Base-by-base conservation (phyloP, 2,329 filamentous ascomycete species). In the Botrytis cinerea region DNA sequence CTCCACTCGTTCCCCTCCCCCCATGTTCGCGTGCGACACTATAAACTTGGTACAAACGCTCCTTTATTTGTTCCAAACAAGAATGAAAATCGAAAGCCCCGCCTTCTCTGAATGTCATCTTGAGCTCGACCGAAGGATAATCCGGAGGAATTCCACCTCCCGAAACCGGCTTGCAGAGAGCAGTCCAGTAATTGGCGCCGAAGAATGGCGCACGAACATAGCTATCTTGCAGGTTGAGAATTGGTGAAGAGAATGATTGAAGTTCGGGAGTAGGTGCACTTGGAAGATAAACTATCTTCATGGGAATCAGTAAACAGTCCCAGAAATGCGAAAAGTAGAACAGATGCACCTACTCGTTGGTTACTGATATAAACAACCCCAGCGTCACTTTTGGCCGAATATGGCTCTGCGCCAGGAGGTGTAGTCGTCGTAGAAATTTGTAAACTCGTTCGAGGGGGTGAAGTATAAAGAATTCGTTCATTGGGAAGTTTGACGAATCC, bases 21-120 rank as follows among this genome's bases (percentile, higher is more conserved):
- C 91, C 91, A 75, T 87, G 89, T 78, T 92, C 91, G 72, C 91
- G 84, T 46, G 91, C 91, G 74, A 92, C 87, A 73, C 96, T 93
- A 54, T 94, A 89, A 12, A 91, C 93, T 79, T 98, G 93, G 76
- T 92, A 88, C 73, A 97, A 84, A 10, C 94, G 88, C 80, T 97
- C 95, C 80, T 93, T 94, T 76, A 98, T 90, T 73, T 92, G 87
- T 79, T 97, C 93, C 80, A 95, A 97, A 70, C 89, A 89, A 69
- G 89, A 88, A 79, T 95, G 91, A 80, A 97, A 98, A 78, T 97
- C 94, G 81, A 92, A 96, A 74, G 95, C 95, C n/a, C 95, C 95
- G 61, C 95, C 95, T 75, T 98, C 95, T 81, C 94, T 95, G 85
- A 98, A 98, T 35, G 91, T 94, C 79, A 98, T 87, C 81, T 93